Evolutionary conservation across 805 yeast genomes (phyloP).

Genomic region (Candida saitoana): DNA sequence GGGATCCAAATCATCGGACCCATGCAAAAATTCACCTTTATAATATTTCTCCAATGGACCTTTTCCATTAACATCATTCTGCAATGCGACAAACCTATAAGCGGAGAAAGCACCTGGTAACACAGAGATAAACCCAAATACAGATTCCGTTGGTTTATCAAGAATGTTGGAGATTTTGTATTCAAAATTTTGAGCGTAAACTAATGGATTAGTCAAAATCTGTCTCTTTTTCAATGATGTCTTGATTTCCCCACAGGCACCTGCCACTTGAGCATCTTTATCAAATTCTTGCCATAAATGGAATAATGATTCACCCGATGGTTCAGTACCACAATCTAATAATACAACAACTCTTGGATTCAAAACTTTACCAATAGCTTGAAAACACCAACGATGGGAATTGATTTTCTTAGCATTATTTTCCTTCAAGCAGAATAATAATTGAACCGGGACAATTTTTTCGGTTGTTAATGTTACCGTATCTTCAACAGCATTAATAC

Average conservation of each 20-base stretch:
- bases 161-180: conserved; percentile 64
- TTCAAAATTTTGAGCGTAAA: conserved; percentile 64
- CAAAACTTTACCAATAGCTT: conserved; percentile 55
- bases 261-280: conserved; percentile 56
- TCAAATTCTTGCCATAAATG: conserved; percentile 63
- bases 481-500: conserved; percentile 44
- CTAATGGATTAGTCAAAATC: conserved; percentile 54
- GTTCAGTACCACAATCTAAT: conserved; percentile 65
- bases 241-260: conserved; percentile 70
- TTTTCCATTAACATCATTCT: conserved; percentile 47
- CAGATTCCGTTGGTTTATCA: conserved; percentile 63
- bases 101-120: conserved; percentile 71
- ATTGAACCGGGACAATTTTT: conserved; percentile 59
- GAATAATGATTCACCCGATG: conserved; percentile 51
- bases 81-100: conserved; percentile 55
- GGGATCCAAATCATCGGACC: conserved; percentile 56
- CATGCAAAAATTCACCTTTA: conserved; percentile 59
- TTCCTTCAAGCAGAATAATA: conserved; percentile 59
- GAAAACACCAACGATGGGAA: conserved; percentile 68
- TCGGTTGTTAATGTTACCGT: conserved; percentile 51
- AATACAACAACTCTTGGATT: conserved; percentile 55
- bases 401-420: conserved; percentile 61
- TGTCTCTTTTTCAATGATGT: conserved; percentile 48
- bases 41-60: conserved; percentile 65
- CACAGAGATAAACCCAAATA: conserved; percentile 61